phyloP scores from a whole-genome alignment of 2,329 filamentous ascomycete genomes.

The Claviceps sp. region DNA sequence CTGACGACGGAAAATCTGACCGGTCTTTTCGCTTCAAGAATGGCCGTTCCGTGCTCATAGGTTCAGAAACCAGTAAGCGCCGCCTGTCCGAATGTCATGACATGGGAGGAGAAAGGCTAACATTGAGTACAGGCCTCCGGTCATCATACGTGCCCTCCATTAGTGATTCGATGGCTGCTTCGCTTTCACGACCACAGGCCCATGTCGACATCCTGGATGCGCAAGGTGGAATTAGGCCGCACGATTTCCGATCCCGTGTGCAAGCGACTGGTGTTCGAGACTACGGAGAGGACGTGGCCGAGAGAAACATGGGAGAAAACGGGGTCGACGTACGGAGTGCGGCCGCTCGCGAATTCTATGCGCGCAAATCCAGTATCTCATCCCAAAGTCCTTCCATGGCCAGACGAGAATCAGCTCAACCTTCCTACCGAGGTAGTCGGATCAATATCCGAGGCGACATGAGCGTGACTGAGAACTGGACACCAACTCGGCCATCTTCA shows the following conservation, averaged over 20 bases:
- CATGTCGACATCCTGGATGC: constrained; percentile 15
- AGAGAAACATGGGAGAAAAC: constrained; percentile 36
- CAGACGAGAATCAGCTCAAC: constrained; percentile 2
- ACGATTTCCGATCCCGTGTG: constrained; percentile 31
- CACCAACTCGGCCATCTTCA: not conserved
- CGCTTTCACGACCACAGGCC: not conserved
- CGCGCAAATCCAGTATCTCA: not conserved
- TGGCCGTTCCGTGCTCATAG: not conserved
- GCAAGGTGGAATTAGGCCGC: constrained; percentile 24
- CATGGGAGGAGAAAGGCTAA: not conserved
- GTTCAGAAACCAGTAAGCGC: constrained; percentile 1
- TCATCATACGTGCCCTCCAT: not conserved
- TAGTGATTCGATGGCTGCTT: not conserved
- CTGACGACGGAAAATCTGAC: not conserved
- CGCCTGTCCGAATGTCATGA: not conserved
- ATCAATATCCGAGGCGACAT: not conserved
- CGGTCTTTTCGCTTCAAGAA: constrained; percentile 1
- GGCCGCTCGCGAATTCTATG: constrained; percentile 21
- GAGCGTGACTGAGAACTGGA: not conserved
- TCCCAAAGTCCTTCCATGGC: constrained; percentile 1
- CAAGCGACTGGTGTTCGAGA: constrained; percentile 33
- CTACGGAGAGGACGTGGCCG: constrained; percentile 48
- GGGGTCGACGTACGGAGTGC: constrained; percentile 17
- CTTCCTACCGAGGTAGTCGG: not conserved
- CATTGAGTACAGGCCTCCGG: not conserved